These are phyloP conservation scores for Sporisorium graminicola DNA, from an alignment of 1,284 basidiomycete species.

Conservation along the genomic window DNA sequence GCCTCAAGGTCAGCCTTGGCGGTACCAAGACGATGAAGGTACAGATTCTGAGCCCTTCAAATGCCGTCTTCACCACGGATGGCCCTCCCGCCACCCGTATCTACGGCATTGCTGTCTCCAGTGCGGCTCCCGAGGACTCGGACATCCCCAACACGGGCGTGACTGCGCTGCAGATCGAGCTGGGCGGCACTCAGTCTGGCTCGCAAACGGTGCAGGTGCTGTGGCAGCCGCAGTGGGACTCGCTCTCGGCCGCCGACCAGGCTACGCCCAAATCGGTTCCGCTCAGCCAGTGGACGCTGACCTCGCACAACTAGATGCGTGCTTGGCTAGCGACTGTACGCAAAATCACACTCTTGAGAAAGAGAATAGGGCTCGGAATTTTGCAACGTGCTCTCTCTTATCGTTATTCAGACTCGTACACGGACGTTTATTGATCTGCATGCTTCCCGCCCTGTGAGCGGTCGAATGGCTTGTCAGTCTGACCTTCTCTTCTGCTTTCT, in stretches of 20 bases:
- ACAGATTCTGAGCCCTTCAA: slow-evolving; percentile 75
- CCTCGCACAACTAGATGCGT: slow-evolving; percentile 59
- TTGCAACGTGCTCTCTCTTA: neutral
- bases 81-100: slow-evolving; percentile 67
- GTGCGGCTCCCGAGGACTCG: slow-evolving; percentile 73
- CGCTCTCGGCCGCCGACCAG: slow-evolving; percentile 52
- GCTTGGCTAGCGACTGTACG: too few species aligned
- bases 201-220: slow-evolving; percentile 72
- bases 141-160: slow-evolving; percentile 83
- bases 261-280: slow-evolving; percentile 60
- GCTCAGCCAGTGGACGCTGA: slow-evolving; percentile 63
- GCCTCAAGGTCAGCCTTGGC: slow-evolving; percentile 56
- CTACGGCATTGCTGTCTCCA: slow-evolving; percentile 76
- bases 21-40: slow-evolving; percentile 71
- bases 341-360: too few species aligned
- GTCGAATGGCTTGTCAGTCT: slow-evolving; percentile 7
- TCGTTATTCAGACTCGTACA: slow-evolving; percentile 5
- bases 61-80: slow-evolving; percentile 70
- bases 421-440: slow-evolving; percentile 12
- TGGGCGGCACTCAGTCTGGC: slow-evolving; percentile 68
- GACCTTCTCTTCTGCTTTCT: neutral
- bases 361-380: neutral
- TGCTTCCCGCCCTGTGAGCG: slow-evolving; percentile 12
- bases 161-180: slow-evolving; percentile 81
- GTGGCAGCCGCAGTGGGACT: slow-evolving; percentile 68